These are phyloP conservation scores for Dispira parvispora DNA, from an alignment of 192 early-diverging fungal species.

Conservation along the genomic window DNA sequence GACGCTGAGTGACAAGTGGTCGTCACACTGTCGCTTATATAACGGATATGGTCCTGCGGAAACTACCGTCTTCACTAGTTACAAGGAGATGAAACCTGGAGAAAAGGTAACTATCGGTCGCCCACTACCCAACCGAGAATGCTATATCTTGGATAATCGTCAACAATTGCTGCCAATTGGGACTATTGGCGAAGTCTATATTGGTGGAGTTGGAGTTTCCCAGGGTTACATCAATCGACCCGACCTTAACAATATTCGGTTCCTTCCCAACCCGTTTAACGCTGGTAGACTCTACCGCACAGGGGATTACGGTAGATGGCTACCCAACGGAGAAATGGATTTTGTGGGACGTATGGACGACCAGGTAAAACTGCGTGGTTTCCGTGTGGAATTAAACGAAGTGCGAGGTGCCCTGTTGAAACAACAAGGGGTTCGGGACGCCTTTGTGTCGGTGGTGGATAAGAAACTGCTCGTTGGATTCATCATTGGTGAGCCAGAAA, in stretches of 20 bases:
- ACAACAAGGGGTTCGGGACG: background rate
- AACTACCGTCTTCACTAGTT: background rate
- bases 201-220: conserved; percentile 24
- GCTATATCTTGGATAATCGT: conserved; percentile 15
- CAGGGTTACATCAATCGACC: conserved; percentile 26
- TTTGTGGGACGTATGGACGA: conserved; percentile 21
- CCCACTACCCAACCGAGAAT: conserved; percentile 7
- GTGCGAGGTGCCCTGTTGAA: conserved; percentile 14
- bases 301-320: conserved; percentile 2
- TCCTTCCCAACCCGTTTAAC: conserved; percentile 17
- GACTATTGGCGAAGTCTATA: conserved; percentile 21
- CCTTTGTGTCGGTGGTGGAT: background rate
- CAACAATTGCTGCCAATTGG: conserved; percentile 19
- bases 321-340: conserved; percentile 12
- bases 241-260: conserved; percentile 18
- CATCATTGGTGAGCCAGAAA: background rate
- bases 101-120: conserved; percentile 11
- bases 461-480: background rate
- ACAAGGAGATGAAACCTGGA: background rate
- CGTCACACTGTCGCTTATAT: background rate
- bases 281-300: background rate
- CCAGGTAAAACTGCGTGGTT: conserved; percentile 34
- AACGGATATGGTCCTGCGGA: conserved; percentile 4
- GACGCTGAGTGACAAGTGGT: background rate
- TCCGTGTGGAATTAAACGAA: conserved; percentile 27